Base-by-base conservation (phyloP, 306 rosid species). In the Myrica gale region DNA sequence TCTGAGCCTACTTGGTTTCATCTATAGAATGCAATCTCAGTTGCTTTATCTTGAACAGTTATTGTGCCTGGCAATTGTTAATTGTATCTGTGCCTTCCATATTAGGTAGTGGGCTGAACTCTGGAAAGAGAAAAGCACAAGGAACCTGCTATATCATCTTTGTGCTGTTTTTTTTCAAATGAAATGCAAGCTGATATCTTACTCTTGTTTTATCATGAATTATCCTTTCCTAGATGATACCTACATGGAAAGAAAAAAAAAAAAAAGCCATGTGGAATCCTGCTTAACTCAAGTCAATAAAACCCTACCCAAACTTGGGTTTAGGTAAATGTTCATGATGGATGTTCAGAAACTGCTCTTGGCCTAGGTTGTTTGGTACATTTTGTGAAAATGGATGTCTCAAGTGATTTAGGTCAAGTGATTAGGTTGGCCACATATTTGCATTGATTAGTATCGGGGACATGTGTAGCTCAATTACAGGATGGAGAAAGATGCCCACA, bases 261-360 rank as follows among this genome's bases (percentile, higher is more conserved):
- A 26, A 26, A 20, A 57, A 57, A 55, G 9, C 2, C 12, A 12
- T 1, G 42, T 26, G 5, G 78, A 72, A 19, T 13, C 32, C 48
- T 79, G 50, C 48, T 54, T 61, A 60, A 74, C 52, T 47, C 11
- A n/a, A 57, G 12, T 32, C 16, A 45, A 13, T 55, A 47, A 26
- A 65, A 48, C 47, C 20, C 46, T 48, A 37, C 52, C 39, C 48
- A 16, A 71, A 19, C 67, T 42, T 54, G 10, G 50, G 70, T 41
- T 42, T n/a, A 41, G 50, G 50, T 65, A 75, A 81, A 37, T 70
- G 70, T 78, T 78, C 70, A 71, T 21, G 71, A 39, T 73, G 48
- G 37, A 16, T 42, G 11, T 32, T 71, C 51, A 26, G 42, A 6
- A 70, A 58, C 32, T 69, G 69, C 37, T 72, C 66, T 52, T 67